Evolutionary conservation across 306 rosid species (phyloP).

Genomic region (Coriaria nepalensis): DNA sequence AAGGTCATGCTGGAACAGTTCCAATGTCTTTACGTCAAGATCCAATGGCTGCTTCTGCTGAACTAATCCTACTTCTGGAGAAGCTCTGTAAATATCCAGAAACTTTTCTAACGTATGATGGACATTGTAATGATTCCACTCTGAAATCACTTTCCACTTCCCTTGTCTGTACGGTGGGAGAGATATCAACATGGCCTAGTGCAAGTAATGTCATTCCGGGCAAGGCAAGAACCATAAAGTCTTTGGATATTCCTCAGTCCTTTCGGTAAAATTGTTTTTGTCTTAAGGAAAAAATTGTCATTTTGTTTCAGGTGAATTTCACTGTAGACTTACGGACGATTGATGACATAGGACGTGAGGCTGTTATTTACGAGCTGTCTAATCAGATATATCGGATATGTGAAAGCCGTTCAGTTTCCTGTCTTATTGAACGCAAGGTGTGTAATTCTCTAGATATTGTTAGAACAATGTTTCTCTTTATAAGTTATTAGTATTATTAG

Average conservation of each 20-base stretch:
- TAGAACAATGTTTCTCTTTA: no score
- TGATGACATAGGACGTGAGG: constrained; percentile 77
- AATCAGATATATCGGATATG: constrained; percentile 61
- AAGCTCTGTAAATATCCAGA: constrained; percentile 70
- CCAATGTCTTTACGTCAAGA: constrained; percentile 95
- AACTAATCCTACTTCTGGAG: constrained; percentile 60
- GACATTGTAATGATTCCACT: constrained; percentile 46
- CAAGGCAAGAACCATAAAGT: constrained; percentile 81
- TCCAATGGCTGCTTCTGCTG: constrained; percentile 84
- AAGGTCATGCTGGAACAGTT: constrained; percentile 94
- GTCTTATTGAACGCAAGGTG: constrained; percentile 75
- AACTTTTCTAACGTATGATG: constrained; percentile 52
- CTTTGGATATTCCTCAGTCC: no score
- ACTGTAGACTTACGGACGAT: constrained; percentile 83
- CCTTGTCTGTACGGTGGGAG: constrained; percentile 94
- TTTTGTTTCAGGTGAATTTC: constrained; percentile 60
- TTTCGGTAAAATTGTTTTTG: no score
- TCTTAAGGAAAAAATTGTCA: no score
- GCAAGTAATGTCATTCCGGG: constrained; percentile 98
- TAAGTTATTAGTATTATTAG: no score
- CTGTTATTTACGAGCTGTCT: constrained; percentile 66
- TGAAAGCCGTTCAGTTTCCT: constrained; percentile 71
- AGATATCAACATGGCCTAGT: constrained; percentile 97
- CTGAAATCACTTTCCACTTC: constrained; percentile 67
- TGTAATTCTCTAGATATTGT: no score